These are phyloP conservation scores for Plectranthus barbatus DNA, from an alignment of 257 asterid species.

Conservation along the genomic window DNA sequence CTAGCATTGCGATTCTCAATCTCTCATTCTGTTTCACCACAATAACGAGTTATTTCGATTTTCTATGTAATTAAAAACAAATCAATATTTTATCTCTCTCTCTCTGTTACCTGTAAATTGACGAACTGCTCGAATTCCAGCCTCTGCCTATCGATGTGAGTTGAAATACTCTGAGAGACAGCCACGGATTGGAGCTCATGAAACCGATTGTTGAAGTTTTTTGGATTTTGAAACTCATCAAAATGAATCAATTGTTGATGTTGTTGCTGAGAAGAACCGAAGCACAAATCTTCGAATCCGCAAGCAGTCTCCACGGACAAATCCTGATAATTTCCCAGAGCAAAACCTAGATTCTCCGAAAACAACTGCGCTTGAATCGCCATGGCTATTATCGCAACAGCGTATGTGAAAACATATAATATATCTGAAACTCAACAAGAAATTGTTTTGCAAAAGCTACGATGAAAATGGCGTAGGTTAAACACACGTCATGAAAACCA, in stretches of 20 bases:
- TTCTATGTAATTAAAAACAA: too few species aligned
- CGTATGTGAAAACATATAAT: too few species aligned
- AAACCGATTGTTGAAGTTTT: background rate
- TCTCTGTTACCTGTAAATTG: constrained; percentile 40
- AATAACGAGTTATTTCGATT: background rate
- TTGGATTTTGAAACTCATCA: constrained; percentile 26
- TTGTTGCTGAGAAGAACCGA: constrained; percentile 15
- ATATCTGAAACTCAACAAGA: background rate
- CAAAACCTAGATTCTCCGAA: constrained; percentile 38
- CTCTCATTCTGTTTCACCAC: constrained; percentile 49
- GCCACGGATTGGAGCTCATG: background rate
- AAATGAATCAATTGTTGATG: constrained; percentile 9
- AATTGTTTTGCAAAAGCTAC: constrained; percentile 14
- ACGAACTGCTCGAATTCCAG: constrained; percentile 48
- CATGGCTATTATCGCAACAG: constrained; percentile 19
- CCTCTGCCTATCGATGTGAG: constrained; percentile 48
- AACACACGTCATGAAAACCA: background rate
- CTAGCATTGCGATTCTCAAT: constrained; percentile 45
- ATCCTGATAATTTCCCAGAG: constrained; percentile 25
- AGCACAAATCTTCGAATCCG: constrained; percentile 25
- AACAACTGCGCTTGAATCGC: constrained; percentile 61
- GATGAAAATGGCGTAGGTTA: constrained; percentile 3
- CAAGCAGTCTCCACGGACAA: constrained; percentile 23
- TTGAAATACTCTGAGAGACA: constrained; percentile 14
- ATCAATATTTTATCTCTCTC: too few species aligned